Percentiles rank a stretch among this genome's conserved stretches.
phyloP scores from a whole-genome alignment of 805 yeast species.

The Grigorovia yakushimaensis region DNA sequence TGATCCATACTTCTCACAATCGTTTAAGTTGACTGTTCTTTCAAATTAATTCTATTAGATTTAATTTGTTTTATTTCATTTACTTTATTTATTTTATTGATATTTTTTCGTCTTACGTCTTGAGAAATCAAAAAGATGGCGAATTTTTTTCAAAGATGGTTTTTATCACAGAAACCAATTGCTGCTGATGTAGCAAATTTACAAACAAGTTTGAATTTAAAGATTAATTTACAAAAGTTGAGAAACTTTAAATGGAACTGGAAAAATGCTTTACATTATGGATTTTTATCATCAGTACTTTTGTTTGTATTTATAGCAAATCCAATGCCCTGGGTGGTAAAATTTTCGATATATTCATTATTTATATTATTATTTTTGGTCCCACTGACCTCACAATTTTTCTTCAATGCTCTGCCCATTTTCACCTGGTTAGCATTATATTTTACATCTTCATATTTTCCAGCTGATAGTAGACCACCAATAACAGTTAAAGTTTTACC shows the following conservation, averaged over 20 bases:
- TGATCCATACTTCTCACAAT: not conserved
- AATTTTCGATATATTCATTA: conserved; percentile 27
- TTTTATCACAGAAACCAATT: conserved; percentile 44
- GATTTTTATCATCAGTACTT: conserved; percentile 42
- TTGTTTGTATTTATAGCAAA: conserved; percentile 48
- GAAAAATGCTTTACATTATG: conserved; percentile 45
- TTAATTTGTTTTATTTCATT: no score
- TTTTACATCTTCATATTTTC: conserved; percentile 67
- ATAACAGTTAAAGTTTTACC: conserved; percentile 83
- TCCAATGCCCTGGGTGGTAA: conserved; percentile 42
- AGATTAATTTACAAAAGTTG: conserved; percentile 33
- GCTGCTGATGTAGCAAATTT: conserved; percentile 35
- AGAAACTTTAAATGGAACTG: conserved; percentile 34
- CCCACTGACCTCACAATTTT: conserved; percentile 78
- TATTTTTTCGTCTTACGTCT: not conserved
- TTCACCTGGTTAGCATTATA: conserved; percentile 78
- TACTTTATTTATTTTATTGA: no score
- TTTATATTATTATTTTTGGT: conserved; percentile 42
- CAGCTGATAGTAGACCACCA: conserved; percentile 71
- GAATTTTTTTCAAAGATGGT: conserved; percentile 38
- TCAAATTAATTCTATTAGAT: no score
- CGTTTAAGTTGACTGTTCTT: not conserved
- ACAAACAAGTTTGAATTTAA: conserved; percentile 39
- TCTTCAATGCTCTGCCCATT: conserved; percentile 73
- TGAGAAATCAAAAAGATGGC: conserved; percentile 8